Percentiles rank a stretch among this genome's conserved stretches.
Conservation (phyloP, 768 basidiomycete genomes). For the Boletus subcaerulescens region DNA sequence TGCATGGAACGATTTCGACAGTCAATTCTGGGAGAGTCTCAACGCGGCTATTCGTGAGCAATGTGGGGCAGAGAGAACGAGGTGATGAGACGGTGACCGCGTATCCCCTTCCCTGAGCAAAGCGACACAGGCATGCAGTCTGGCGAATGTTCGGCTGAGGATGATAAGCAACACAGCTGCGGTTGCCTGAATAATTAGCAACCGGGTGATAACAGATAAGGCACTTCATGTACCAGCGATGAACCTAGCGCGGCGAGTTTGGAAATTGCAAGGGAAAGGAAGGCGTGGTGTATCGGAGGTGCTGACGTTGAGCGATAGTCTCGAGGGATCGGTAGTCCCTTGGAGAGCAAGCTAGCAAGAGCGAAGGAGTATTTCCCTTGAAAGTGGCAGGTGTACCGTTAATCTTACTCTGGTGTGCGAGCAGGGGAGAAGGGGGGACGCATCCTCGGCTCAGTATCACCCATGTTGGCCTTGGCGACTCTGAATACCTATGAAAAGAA, state of each 20-base stretch:
- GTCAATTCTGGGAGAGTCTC: not conserved
- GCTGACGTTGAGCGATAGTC: too few species aligned
- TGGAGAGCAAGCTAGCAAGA: too few species aligned
- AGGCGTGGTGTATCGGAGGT: too few species aligned
- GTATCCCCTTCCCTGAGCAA: not conserved
- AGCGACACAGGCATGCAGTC: not conserved
- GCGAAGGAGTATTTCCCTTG: too few species aligned
- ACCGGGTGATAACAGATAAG: not conserved
- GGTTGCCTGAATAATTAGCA: not conserved
- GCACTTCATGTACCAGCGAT: not conserved
- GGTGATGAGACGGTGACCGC: not conserved
- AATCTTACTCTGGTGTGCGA: too few species aligned
- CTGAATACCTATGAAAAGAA: not conserved
- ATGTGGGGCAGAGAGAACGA: not conserved
- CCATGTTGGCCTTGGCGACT: not conserved
- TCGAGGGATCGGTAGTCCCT: too few species aligned
- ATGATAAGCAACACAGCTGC: slow-evolving; percentile 1
- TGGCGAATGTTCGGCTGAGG: not conserved
- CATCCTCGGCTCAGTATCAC: not conserved
- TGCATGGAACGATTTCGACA: not conserved
- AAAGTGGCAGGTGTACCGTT: too few species aligned
- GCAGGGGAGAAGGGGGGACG: too few species aligned
- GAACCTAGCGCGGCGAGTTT: not conserved
- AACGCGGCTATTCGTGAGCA: not conserved
- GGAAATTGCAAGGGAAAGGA: too few species aligned